Base-by-base conservation (phyloP, 495 filamentous ascomycete genomes). In the Talaromyces borbonicus region DNA sequence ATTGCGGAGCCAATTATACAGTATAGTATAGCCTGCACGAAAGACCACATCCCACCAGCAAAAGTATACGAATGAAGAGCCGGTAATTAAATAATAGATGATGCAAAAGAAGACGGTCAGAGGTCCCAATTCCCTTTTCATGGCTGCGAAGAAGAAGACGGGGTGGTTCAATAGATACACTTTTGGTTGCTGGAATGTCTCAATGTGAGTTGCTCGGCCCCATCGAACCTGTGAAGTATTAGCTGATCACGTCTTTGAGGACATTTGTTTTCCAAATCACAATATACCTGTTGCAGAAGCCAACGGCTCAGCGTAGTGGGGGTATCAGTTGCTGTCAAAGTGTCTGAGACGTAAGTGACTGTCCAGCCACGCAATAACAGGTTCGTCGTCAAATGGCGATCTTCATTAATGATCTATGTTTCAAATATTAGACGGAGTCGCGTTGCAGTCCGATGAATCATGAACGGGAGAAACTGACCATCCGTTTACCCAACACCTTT, bases 341-440 rank as follows among this genome's bases (percentile, higher is more conserved):
- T 59, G 27, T 61, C 53, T 5, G 60, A 58, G 11, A 56, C 58
- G 42, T 57, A 63, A 11, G 56, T 61, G 1, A 63, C 54, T 14
- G 56, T 63, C 60, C 60, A 63, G 8, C 58, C 58, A 43, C 55
- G 56, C 29, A 63, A 46, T 27, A 63, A 53, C 2, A 63, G 54
- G 30, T 59, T 59, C 4, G 60, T 63, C 6, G 60, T 63, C 14
- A 63, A 50, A 32, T 63, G 60, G 11, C 60, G 58, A 39, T 63
- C 60, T 45, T 63, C 60, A 30, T 63, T 63, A 25, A 63, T 56
- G 29, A 63, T 45, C 51, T 38, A 20, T 12, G 8, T 38, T 38
- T 23, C 11, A 15, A 20, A 20, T 38, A 3, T n/a, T n/a, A n/a
- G n/a, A n/a, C n/a, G n/a, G n/a, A 38, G 16, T 38, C 11, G 8